phyloP scores from a whole-genome alignment of 2,329 filamentous ascomycete species.

The Aspergillus sclerotialis region DNA sequence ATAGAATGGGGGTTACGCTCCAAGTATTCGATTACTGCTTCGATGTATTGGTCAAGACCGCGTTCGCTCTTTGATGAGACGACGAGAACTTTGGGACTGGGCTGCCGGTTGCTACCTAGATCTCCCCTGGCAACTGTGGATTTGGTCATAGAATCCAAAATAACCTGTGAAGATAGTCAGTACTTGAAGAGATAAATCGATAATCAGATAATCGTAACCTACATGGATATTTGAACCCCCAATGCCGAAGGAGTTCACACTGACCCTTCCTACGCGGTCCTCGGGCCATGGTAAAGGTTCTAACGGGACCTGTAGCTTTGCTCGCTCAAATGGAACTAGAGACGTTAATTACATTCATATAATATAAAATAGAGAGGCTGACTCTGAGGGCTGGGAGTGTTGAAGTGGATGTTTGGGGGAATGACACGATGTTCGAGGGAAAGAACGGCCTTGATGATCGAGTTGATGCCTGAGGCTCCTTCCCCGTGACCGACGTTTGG shows the following conservation, averaged over 20 bases:
- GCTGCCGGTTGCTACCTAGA: not conserved
- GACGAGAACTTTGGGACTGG: not conserved
- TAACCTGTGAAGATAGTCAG: not conserved
- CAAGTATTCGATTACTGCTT: not conserved
- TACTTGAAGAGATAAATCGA: not conserved
- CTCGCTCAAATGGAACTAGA: slow-evolving; percentile 8
- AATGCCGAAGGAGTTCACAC: slow-evolving; percentile 23
- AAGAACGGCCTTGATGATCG: slow-evolving; percentile 13
- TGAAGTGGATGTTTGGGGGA: slow-evolving; percentile 14
- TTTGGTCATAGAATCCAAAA: not conserved
- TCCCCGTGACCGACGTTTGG: slow-evolving; percentile 17
- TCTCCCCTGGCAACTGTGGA: not conserved
- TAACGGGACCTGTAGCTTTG: slow-evolving; percentile 2
- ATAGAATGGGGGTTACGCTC: not conserved
- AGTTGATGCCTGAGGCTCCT: slow-evolving; percentile 13
- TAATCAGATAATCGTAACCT: not conserved
- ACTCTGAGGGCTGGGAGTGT: slow-evolving; percentile 15
- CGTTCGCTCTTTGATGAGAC: not conserved
- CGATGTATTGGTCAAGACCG: slow-evolving; percentile 1
- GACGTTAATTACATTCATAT: slow-evolving; percentile 1
- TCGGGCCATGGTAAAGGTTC: slow-evolving; percentile 13
- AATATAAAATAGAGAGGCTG: slow-evolving; percentile 4
- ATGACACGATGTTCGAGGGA: slow-evolving; percentile 11
- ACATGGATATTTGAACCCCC: slow-evolving; percentile 9
- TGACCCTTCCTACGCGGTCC: slow-evolving; percentile 9